phyloP scores from a whole-genome alignment of 73 alveolate genomes.

The Tetrahymena borealis region DNA sequence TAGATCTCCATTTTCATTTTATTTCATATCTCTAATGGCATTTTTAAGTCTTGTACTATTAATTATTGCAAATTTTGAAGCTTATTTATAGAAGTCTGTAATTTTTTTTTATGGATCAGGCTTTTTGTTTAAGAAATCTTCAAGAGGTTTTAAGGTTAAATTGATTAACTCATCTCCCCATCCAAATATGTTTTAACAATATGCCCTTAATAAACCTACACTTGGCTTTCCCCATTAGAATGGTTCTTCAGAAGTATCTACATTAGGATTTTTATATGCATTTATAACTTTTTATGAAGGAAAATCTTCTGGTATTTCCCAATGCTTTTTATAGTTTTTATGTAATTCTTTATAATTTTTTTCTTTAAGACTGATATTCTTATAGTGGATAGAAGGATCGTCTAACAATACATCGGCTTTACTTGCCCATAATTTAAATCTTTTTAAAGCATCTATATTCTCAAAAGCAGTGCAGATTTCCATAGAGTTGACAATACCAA shows the following conservation, averaged over 20 bases:
- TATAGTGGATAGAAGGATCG: constrained; percentile 16
- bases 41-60: constrained; percentile 45
- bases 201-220: constrained; percentile 37
- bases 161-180: constrained; percentile 26
- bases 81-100: constrained; percentile 50
- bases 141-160: constrained; percentile 29
- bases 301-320: constrained; percentile 73
- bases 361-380: constrained; percentile 37
- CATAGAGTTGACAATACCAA: constrained; percentile 74
- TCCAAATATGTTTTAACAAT: constrained; percentile 5
- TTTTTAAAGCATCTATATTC: constrained; percentile 27
- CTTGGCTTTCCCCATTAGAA: constrained; percentile 67
- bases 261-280: constrained; percentile 51
- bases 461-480: constrained; percentile 60
- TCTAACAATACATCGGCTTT: constrained; percentile 30
- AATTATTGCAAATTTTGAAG: constrained; percentile 48
- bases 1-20: constrained; percentile 15
- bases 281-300: constrained; percentile 49
- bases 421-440: constrained; percentile 41
- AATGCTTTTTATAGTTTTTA: constrained; percentile 55
- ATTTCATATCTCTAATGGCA: constrained; percentile 44
- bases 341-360: constrained; percentile 52
- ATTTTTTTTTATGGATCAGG: constrained; percentile 28
- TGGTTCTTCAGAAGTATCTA: constrained; percentile 43
- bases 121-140: constrained; percentile 32